Evolutionary conservation across 1,284 basidiomycete species (phyloP).

Genomic region (Paramarasmius palmivorus): DNA sequence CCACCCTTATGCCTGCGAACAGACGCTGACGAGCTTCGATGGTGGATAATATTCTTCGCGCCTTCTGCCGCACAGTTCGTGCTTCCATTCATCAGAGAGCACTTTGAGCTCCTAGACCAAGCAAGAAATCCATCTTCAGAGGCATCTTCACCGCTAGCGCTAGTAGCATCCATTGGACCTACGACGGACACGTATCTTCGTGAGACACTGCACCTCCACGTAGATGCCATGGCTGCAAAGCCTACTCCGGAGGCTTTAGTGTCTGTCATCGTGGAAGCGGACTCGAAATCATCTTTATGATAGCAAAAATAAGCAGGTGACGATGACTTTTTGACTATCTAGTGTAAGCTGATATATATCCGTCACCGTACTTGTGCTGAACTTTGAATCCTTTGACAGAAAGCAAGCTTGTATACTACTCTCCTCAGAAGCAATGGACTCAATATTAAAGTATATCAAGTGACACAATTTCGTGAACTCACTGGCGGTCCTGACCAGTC

Average conservation of each 20-base stretch:
- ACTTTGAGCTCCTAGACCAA: conserved; percentile 36
- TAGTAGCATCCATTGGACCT: conserved; percentile 65
- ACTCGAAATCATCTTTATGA: neutral
- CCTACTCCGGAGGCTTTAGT: conserved; percentile 57
- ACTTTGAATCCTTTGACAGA: no score
- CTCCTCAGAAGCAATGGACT: no score
- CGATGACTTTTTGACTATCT: no score
- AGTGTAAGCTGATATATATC: no score
- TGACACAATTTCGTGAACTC: no score
- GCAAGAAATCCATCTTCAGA: neutral
- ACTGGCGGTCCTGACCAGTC: no score
- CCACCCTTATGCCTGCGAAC: neutral
- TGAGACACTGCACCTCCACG: conserved; percentile 44
- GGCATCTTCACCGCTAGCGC: conserved; percentile 12
- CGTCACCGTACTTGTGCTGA: no score
- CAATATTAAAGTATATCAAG: no score
- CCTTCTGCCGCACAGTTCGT: conserved; percentile 68
- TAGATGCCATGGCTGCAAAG: conserved; percentile 54
- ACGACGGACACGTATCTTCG: conserved; percentile 58
- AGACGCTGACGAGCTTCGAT: conserved; percentile 24
- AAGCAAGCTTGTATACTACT: no score
- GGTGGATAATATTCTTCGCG: conserved; percentile 79
- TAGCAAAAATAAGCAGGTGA: no score
- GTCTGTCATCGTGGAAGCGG: conserved; percentile 30
- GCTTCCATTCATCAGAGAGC: conserved; percentile 46